Evolutionary conservation across 352 stramenopile species (phyloP).

Genomic region (Pseudoperonospora humuli): DNA sequence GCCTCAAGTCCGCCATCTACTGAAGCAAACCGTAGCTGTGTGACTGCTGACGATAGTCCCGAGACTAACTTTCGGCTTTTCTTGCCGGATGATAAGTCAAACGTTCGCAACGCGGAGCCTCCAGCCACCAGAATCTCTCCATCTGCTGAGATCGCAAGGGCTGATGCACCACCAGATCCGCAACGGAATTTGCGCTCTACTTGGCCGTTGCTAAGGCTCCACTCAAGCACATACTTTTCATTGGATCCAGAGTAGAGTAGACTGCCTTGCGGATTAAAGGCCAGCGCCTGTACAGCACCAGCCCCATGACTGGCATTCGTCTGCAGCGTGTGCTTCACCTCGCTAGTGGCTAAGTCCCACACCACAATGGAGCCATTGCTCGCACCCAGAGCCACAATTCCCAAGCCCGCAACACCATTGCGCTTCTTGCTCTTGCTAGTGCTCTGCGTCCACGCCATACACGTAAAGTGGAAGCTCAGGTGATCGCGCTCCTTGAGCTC

Average conservation of each 20-base stretch:
- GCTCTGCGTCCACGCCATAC: constrained; percentile 56
- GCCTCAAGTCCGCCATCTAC: constrained; percentile 19
- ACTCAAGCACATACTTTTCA: constrained; percentile 78
- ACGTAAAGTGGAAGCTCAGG: constrained; percentile 78
- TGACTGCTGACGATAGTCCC: constrained; percentile 62
- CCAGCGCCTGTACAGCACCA: constrained; percentile 51
- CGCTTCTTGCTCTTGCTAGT: constrained; percentile 31
- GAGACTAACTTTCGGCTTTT: constrained; percentile 71
- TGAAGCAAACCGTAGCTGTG: constrained; percentile 56
- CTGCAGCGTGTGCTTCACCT: constrained; percentile 55
- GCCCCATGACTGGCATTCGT: constrained; percentile 34
- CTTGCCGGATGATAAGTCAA: constrained; percentile 71
- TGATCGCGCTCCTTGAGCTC: constrained; percentile 81
- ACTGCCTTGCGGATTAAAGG: constrained; percentile 63
- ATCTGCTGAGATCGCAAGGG: constrained; percentile 52
- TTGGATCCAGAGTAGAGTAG: constrained; percentile 59
- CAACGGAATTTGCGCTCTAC: constrained; percentile 65
- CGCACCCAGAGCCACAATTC: constrained; percentile 63
- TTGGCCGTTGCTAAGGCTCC: constrained; percentile 45
- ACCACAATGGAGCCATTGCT: constrained; percentile 57
- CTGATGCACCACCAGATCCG: constrained; percentile 44
- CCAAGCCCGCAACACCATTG: constrained; percentile 28
- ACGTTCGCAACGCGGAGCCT: constrained; percentile 57
- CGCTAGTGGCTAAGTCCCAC: constrained; percentile 63
- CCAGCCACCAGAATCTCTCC: constrained; percentile 61